Percentiles rank a stretch among this genome's conserved stretches.
Conservation (phyloP, 106 monocot genomes). For the Dactylorhiza incarnata region DNA sequence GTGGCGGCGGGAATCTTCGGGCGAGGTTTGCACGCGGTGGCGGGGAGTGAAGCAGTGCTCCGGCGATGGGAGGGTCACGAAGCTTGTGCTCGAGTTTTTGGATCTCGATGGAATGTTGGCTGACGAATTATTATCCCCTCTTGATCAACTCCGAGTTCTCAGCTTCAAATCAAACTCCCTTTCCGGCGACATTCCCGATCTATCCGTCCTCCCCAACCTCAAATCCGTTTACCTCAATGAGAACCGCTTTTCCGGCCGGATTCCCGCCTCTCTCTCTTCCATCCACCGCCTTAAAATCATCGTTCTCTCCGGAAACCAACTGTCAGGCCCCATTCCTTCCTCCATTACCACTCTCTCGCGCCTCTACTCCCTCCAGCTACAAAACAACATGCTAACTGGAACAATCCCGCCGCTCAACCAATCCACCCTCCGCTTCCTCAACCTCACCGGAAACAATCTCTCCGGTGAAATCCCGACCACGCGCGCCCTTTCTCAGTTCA, state of each 20-base stretch:
- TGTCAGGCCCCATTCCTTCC: constrained; percentile 59
- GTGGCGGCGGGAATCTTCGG: constrained; percentile 24
- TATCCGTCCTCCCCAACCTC: constrained; percentile 47
- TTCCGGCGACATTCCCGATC: constrained; percentile 65
- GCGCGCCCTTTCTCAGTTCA: constrained; percentile 36
- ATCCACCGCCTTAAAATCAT: constrained; percentile 77
- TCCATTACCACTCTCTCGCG: constrained; percentile 32
- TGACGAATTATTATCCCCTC: constrained; percentile 20
- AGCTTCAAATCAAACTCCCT: constrained; percentile 82
- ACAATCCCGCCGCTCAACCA: constrained; percentile 57
- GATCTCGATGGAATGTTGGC: constrained; percentile 63
- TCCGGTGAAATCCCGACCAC: constrained; percentile 66
- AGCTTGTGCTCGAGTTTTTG: constrained; percentile 76
- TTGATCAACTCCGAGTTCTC: constrained; percentile 85
- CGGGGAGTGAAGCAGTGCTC: constrained; percentile 59
- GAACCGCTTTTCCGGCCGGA: constrained; percentile 65
- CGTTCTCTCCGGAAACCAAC: constrained; percentile 51
- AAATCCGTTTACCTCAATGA: constrained; percentile 67
- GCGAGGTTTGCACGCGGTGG: constrained; percentile 50
- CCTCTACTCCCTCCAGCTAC: constrained; percentile 47
- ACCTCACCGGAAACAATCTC: constrained; percentile 70
- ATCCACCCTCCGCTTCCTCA: constrained; percentile 41
- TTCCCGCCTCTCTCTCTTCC: constrained; percentile 36
- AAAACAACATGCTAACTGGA: constrained; percentile 60
- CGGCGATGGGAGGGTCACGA: constrained; percentile 43